Conservation (phyloP, 805 yeast genomes). For the Lipomyces sp. region DNA sequence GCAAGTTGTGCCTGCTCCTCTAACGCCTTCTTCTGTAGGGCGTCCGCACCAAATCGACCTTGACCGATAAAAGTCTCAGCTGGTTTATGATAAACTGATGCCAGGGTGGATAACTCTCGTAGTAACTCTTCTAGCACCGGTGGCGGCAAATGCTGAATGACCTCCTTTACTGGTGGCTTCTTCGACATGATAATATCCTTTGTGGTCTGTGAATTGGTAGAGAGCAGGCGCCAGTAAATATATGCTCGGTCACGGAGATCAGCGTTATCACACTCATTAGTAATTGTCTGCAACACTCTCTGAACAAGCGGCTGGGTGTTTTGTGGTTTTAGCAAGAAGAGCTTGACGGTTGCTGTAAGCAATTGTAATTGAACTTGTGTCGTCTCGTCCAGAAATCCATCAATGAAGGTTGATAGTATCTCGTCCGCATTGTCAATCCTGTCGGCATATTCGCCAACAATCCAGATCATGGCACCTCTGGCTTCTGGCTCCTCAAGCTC, state of each 20-base stretch:
- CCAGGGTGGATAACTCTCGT: constrained; percentile 77
- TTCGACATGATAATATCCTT: constrained; percentile 61
- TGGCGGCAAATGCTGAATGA: constrained; percentile 73
- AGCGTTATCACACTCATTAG: constrained; percentile 80
- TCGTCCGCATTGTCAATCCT: constrained; percentile 52
- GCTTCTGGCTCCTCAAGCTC: constrained; percentile 81
- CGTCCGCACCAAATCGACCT: constrained; percentile 50
- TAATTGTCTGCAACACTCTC: constrained; percentile 74
- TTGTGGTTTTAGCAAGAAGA: constrained; percentile 64
- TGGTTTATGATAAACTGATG: constrained; percentile 90
- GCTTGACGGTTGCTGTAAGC: constrained; percentile 76
- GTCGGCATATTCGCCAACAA: constrained; percentile 75
- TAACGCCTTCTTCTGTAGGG: constrained; percentile 55
- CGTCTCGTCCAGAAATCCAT: constrained; percentile 65
- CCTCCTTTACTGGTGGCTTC: constrained; percentile 72
- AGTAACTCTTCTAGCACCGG: constrained; percentile 68
- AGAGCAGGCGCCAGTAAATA: constrained; percentile 83
- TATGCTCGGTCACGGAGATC: constrained; percentile 86
- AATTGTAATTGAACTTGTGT: constrained; percentile 76
- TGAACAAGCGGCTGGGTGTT: constrained; percentile 71
- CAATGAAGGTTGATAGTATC: constrained; percentile 50
- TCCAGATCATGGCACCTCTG: constrained; percentile 79
- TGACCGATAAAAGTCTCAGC: constrained; percentile 63
- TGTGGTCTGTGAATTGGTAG: constrained; percentile 81
- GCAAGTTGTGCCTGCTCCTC: constrained; percentile 82